These are phyloP conservation scores for Diutina scorzettiae DNA, from an alignment of 1,139 yeast genomes.

Conservation along the genomic window DNA sequence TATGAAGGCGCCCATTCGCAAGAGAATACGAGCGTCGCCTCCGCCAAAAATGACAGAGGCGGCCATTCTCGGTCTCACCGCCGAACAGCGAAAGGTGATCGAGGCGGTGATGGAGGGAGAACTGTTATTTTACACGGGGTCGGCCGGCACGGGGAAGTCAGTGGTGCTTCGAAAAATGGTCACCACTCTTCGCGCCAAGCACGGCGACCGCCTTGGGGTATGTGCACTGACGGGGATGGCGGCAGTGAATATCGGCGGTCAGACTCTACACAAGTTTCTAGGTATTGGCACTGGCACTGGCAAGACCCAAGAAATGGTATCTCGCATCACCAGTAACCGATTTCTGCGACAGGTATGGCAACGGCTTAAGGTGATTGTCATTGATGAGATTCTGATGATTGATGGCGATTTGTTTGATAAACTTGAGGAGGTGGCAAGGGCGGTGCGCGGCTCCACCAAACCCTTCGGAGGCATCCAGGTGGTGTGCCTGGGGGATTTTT, in stretches of 20 bases:
- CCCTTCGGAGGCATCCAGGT: conserved; percentile 83
- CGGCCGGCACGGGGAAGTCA: conserved; percentile 85
- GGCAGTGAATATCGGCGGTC: conserved; percentile 79
- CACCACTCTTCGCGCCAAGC: conserved; percentile 20
- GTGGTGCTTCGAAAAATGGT: conserved; percentile 56
- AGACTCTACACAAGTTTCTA: conserved; percentile 65
- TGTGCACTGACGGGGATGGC: conserved; percentile 93
- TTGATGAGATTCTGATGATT: conserved; percentile 81
- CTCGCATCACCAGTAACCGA: conserved; percentile 34
- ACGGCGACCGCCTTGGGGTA: conserved; percentile 51
- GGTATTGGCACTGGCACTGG: conserved; percentile 68
- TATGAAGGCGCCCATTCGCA: background rate
- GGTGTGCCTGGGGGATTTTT: conserved; percentile 73
- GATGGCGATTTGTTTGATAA: conserved; percentile 58
- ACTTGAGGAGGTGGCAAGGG: conserved; percentile 48
- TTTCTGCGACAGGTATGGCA: conserved; percentile 44
- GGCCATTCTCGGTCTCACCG: conserved; percentile 31
- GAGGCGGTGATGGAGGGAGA: conserved; percentile 5
- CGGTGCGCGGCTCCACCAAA: conserved; percentile 24
- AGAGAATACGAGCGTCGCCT: background rate
- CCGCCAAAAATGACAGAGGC: conserved; percentile 22
- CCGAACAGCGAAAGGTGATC: conserved; percentile 28
- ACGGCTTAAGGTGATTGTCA: conserved; percentile 46
- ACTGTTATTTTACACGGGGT: conserved; percentile 55
- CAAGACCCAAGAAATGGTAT: conserved; percentile 28